Conservation (phyloP, 2,329 filamentous ascomycete species). For the Colletotrichum tanaceti region DNA sequence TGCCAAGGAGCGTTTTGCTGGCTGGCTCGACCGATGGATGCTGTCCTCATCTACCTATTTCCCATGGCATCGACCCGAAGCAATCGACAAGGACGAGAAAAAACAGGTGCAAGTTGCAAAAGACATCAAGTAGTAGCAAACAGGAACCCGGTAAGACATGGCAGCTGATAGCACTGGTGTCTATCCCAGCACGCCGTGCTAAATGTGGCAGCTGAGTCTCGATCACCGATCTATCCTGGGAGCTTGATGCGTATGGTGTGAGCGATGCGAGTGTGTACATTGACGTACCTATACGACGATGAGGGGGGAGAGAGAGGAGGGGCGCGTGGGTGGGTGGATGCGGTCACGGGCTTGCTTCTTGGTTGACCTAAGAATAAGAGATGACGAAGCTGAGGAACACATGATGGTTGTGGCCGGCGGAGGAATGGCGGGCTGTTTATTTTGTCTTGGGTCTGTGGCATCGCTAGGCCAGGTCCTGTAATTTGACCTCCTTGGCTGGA, state of each 20-base stretch:
- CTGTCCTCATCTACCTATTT: not conserved
- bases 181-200: not conserved
- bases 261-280: not conserved
- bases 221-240: not conserved
- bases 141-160: not conserved
- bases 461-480: constrained; percentile 10
- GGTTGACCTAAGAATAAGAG: not conserved
- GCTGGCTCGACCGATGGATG: not conserved
- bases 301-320: too few species aligned
- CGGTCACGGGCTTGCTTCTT: not conserved
- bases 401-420: not conserved
- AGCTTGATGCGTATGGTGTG: not conserved
- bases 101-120: not conserved
- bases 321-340: not conserved
- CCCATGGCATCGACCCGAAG: not conserved
- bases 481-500: not conserved
- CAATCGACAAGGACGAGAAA: not conserved
- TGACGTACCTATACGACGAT: not conserved
- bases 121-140: not conserved
- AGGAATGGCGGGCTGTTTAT: constrained; percentile 11
- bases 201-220: not conserved
- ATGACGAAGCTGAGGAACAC: not conserved
- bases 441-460: constrained; percentile 1
- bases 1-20: not conserved
- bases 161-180: not conserved